Evolutionary conservation across 1,139 yeast genomes (phyloP), one percentile per base, ranked within the genome.

Genomic region (Debaryomyces nepalensis): DNA sequence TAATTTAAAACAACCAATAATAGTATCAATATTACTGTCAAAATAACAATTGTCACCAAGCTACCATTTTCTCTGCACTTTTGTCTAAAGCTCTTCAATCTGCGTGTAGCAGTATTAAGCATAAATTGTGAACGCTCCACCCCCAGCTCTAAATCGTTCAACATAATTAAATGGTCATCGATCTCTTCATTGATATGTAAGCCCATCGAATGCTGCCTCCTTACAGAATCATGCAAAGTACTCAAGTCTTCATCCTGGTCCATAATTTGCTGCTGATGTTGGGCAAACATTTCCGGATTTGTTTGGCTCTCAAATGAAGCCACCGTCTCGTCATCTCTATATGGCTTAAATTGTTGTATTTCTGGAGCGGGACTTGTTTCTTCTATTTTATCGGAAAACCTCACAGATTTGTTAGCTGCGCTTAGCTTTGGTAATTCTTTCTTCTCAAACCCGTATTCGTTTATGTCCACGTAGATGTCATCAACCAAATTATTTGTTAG

Each of bases 11-110:
- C 79, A 15, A 81, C 78, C 43, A 84, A 64, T 40, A 84, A 64
- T 42, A 83, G 61, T 16, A 84, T 72, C 49, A 84, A 66, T 32
- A 83, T 79, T 18, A 84, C 64, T 4, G 85, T 70, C 45, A 88
- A 66, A 5, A 80, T 74, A n/a, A 81, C 64, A 24, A 87, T 87
- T 0, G 91, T 84, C 32, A 82, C 70, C 68, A 87, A 70, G 40
- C 87, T 84, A 1, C 93, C 91, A 54, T 86, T 82, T 55, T 85
- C 88, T 43, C 75, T 74, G 14, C 84, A 78, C 52, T 70, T 76
- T 11, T 73, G 66, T 40, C 84, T 71, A 54, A 87, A 85, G 33
- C 64, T 68, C 26, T 64, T 70, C 42, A 88, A 68, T 35, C 84
- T 71, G 42, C 67, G 63, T 24, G 74, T 70, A 1, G 95, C 93